Base-by-base conservation (phyloP, 2,329 filamentous ascomycete genomes). In the Dothidotthia symphoricarpi region DNA sequence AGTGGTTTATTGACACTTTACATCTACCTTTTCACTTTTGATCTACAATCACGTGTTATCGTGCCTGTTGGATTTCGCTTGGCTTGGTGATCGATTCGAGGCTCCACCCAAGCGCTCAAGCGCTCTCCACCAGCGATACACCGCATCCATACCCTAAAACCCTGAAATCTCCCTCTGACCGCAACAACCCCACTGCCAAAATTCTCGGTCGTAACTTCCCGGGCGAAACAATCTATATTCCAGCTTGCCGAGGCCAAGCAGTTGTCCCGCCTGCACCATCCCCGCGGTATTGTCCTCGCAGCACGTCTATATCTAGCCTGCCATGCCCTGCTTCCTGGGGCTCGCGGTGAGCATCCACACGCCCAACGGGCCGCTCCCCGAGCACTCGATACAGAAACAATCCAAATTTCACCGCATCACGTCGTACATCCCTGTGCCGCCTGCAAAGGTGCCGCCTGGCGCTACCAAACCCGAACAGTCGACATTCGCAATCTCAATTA, bases 401-500 rank as follows among this genome's bases (percentile, higher is more conserved):
- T 89, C 88, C 41, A 85, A 88, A 58, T 79, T 88, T 49, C 90
- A 88, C 47, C 86, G 93, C 61, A 96, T 98, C 71, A 95, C 89
- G 65, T 89, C 88, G 59, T 98, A 95, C 73, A 97, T 98, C 58
- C 89, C 91, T 35, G 93, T 98, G 6, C 91, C 93, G 24, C 86
- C 90, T 47, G 85, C 91, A 28, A 87, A 86, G 69, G 72, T 96
- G 28, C 81, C 81, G 30, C 55, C 69, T 41, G 76, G 83, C 59
- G 73, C 79, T 25, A 74, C 82, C 45, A 88, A 89, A 71, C 84
- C 89, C 33, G 89, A 97, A 71, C 86, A 94, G 55, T 89, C 93
- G 45, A 93, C 90, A 55, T 98, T 98, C 69, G 93, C 93, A 55
- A 96, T 98, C 60, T 97, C 91, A 35, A 97, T 98, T 61, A 97